phyloP scores from a whole-genome alignment of 306 rosid species.

The Quercus variabilis region DNA sequence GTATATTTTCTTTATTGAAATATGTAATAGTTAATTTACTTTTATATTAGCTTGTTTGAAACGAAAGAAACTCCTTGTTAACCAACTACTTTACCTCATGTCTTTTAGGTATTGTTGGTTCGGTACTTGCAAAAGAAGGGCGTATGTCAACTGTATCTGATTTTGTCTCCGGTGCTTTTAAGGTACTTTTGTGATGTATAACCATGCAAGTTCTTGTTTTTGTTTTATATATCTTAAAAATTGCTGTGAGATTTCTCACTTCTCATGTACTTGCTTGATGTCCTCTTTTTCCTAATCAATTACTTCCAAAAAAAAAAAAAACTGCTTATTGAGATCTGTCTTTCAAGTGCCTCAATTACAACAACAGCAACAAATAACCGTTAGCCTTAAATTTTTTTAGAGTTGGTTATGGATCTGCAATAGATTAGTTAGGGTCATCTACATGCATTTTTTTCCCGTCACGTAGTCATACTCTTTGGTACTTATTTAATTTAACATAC shows the following conservation, averaged over 20 bases:
- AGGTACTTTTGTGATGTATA: slow-evolving; percentile 44
- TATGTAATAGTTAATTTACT: background rate
- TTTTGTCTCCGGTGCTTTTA: slow-evolving; percentile 70
- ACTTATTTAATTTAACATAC: no score
- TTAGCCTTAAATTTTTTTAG: background rate
- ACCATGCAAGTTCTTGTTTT: background rate
- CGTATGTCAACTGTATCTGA: slow-evolving; percentile 54
- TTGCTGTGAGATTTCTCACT: background rate
- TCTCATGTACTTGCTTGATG: background rate
- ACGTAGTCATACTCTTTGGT: no score
- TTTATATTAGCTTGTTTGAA: background rate
- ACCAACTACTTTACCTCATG: slow-evolving; percentile 3
- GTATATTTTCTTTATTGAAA: background rate
- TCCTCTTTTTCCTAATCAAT: background rate
- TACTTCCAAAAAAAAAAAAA: background rate
- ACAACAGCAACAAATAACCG: no score
- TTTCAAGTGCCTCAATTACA: background rate
- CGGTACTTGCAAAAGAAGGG: slow-evolving; percentile 88
- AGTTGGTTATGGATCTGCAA: background rate
- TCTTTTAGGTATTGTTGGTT: slow-evolving; percentile 74
- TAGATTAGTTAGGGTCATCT: background rate
- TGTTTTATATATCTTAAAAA: background rate
- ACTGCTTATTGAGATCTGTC: background rate
- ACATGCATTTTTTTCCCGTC: no score
- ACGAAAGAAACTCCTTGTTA: slow-evolving; percentile 3